Evolutionary conservation across 192 early-diverging fungal species (phyloP).

Genomic region (Coemansia guatemalensis): DNA sequence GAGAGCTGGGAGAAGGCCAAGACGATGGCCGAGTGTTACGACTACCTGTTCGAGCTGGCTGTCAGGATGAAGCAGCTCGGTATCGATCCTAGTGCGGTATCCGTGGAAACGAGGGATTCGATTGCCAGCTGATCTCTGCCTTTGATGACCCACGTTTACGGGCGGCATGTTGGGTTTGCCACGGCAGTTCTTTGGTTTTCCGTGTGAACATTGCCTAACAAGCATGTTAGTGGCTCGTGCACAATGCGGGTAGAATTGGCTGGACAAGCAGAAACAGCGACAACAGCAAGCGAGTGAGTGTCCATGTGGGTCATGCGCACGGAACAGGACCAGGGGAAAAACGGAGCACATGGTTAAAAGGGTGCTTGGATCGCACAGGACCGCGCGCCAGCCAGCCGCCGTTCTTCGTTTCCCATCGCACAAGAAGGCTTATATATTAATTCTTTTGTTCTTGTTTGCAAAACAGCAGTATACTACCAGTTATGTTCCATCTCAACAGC

Average conservation of each 20-base stretch:
- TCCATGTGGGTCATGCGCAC: too few relatives aligned
- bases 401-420: too few relatives aligned
- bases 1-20: constrained; percentile 96
- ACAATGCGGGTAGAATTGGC: too few relatives aligned
- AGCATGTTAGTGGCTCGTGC: too few relatives aligned
- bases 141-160: background rate
- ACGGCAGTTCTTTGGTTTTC: background rate
- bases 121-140: background rate
- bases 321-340: too few relatives aligned
- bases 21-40: constrained; percentile 97
- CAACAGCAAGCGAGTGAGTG: too few relatives aligned
- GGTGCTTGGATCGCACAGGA: too few relatives aligned
- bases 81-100: constrained; percentile 65
- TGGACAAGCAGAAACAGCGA: too few relatives aligned
- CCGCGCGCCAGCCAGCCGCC: too few relatives aligned
- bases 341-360: too few relatives aligned
- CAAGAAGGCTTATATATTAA: too few relatives aligned
- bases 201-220: background rate
- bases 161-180: background rate
- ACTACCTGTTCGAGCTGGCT: constrained; percentile 97
- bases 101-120: constrained; percentile 15
- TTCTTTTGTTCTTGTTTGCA: constrained; percentile 10
- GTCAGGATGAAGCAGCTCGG: constrained; percentile 88
- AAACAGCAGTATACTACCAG: background rate
- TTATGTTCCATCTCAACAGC: constrained; percentile 30